Percentiles rank a stretch among this genome's conserved stretches.
These are phyloP conservation scores for Candolleomyces eurysporus DNA, from an alignment of 768 basidiomycete species.

Conservation along the genomic window DNA sequence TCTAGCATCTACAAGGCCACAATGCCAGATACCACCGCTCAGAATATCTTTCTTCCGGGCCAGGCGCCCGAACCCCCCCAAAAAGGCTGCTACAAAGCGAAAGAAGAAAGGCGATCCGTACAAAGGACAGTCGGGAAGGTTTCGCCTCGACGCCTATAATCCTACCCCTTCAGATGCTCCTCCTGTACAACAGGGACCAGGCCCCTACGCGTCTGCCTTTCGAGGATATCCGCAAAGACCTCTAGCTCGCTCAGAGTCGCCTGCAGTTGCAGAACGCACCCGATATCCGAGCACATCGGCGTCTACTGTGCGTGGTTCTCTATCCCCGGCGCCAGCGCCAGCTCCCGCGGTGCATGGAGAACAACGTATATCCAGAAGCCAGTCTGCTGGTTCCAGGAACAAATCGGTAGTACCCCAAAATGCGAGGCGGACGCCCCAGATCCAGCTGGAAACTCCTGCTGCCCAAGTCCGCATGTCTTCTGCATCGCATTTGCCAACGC, in stretches of 20 bases:
- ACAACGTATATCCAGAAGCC: too few relatives aligned
- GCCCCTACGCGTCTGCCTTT: conserved; percentile 41
- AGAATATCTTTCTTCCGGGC: not conserved
- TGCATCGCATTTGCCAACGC: not conserved
- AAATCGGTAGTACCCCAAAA: not conserved
- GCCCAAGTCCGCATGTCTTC: not conserved
- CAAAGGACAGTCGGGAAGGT: conserved; percentile 28
- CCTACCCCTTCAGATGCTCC: conserved; percentile 29
- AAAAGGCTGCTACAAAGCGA: conserved; percentile 17
- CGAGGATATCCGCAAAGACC: conserved; percentile 19
- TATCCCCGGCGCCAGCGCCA: not conserved
- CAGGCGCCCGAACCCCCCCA: conserved; percentile 9
- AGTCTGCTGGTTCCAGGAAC: not conserved
- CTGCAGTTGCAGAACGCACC: not conserved
- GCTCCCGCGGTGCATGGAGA: too few relatives aligned
- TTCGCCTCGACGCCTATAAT: conserved; percentile 44
- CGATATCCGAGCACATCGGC: not conserved
- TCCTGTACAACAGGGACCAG: conserved; percentile 31
- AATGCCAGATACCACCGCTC: not conserved
- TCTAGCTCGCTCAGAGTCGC: conserved; percentile 3
- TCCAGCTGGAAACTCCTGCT: not conserved
- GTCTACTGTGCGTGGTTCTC: not conserved
- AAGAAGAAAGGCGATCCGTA: conserved; percentile 12
- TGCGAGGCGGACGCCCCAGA: not conserved
- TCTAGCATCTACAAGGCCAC: conserved; percentile 3